Evolutionary conservation across 2,329 filamentous ascomycete species (phyloP).

Genomic region (Byssoonygena ceratinophila): DNA sequence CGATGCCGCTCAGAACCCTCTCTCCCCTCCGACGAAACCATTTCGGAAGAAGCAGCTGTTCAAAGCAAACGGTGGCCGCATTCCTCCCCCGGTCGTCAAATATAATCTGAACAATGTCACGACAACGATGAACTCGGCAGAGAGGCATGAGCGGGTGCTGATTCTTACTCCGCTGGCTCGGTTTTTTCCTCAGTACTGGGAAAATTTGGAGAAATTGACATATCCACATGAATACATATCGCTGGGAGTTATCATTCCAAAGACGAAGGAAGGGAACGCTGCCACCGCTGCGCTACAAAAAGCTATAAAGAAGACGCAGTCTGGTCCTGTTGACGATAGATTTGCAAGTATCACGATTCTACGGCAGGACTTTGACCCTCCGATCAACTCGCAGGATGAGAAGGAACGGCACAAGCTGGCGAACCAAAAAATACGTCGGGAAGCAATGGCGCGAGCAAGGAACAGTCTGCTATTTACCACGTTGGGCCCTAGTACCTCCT

Average conservation of each 20-base stretch:
- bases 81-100: conserved; percentile 74
- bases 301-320: conserved; percentile 75
- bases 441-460: conserved; percentile 84
- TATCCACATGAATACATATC: conserved; percentile 95
- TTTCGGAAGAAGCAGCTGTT: conserved; percentile 55
- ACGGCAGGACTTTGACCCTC: conserved; percentile 84
- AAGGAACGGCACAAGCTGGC: conserved; percentile 80
- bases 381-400: conserved; percentile 70
- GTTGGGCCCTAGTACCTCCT: conserved; percentile 77
- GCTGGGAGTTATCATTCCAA: conserved; percentile 89
- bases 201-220: conserved; percentile 69
- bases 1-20: conserved; percentile 55
- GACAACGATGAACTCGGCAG: conserved; percentile 61
- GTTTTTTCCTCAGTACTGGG: conserved; percentile 94
- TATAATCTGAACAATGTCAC: conserved; percentile 96
- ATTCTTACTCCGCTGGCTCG: conserved; percentile 86
- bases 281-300: conserved; percentile 75
- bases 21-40: conserved; percentile 63
- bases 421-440: conserved; percentile 75
- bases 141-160: conserved; percentile 73
- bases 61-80: conserved; percentile 39
- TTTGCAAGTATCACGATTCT: conserved; percentile 93
- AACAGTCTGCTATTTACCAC: conserved; percentile 95
- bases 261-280: conserved; percentile 80
- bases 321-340: conserved; percentile 64